These are phyloP conservation scores for Magnaporthiopsis poae DNA, from an alignment of 2,329 filamentous ascomycete genomes.

Conservation along the genomic window DNA sequence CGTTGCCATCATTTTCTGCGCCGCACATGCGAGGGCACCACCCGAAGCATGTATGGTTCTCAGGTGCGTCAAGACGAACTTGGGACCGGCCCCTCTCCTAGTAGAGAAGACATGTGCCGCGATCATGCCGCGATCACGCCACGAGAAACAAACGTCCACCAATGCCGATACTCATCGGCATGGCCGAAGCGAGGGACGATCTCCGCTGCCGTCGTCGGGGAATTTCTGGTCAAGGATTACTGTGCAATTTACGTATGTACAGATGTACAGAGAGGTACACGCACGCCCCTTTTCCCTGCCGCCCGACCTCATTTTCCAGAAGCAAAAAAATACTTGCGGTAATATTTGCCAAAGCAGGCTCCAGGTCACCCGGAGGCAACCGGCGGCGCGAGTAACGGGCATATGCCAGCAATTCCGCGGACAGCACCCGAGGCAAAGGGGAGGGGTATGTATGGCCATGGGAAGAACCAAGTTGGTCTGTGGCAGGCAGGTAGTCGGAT, in stretches of 20 bases:
- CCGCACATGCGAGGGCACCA: background rate
- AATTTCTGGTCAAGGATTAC: background rate
- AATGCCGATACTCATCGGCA: background rate
- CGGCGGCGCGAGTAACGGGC: background rate
- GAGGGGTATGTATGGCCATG: background rate
- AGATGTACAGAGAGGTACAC: no score
- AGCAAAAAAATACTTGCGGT: background rate
- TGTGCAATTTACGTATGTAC: no score
- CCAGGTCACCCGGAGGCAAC: background rate
- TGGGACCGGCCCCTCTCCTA: background rate
- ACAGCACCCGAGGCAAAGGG: background rate
- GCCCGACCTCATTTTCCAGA: background rate
- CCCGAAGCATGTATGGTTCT: background rate
- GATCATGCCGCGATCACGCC: background rate
- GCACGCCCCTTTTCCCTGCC: background rate
- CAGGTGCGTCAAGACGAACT: background rate
- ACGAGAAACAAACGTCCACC: background rate
- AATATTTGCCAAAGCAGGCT: background rate
- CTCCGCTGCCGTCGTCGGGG: background rate
- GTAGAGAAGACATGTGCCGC: background rate
- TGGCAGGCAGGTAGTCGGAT: background rate
- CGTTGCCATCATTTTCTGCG: background rate
- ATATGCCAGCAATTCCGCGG: background rate
- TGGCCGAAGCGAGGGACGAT: background rate
- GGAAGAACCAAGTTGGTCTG: background rate